phyloP scores from a whole-genome alignment of 2,329 filamentous ascomycete genomes.

The Coniochaeta prunicola region DNA sequence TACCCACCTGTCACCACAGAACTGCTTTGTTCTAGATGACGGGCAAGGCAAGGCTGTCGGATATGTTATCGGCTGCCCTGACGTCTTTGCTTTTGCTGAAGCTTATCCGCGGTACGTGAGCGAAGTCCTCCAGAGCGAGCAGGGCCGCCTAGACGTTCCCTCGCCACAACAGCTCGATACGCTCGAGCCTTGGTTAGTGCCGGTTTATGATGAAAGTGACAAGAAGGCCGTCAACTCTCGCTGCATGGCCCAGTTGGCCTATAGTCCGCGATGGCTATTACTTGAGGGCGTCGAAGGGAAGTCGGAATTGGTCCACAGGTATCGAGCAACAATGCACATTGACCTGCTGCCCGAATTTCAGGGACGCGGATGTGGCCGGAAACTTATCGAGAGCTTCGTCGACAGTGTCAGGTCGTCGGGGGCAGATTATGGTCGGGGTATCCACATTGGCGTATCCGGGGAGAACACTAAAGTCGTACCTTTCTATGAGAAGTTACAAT shows the following conservation, averaged over 20 bases:
- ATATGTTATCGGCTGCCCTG: conserved; percentile 41
- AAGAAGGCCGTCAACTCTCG: conserved; percentile 17
- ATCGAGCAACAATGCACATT: conserved; percentile 41
- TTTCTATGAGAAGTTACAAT: conserved; percentile 41
- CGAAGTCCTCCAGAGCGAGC: conserved; percentile 21
- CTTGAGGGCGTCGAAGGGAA: conserved; percentile 24
- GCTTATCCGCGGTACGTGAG: conserved; percentile 30
- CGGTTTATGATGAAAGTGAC: conserved; percentile 7
- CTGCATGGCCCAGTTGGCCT: conserved; percentile 33
- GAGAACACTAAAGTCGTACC: conserved; percentile 40
- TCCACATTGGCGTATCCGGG: conserved; percentile 34
- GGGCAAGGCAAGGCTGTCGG: conserved; percentile 35
- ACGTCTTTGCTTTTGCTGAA: conserved; percentile 30
- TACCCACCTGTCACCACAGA: conserved; percentile 34
- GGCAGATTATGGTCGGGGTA: conserved; percentile 25
- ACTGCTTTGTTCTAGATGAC: conserved; percentile 42
- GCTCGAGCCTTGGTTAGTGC: conserved; percentile 22
- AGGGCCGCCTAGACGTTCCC: conserved; percentile 14
- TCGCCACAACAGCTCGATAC: conserved; percentile 18
- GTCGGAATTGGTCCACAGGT: conserved; percentile 23
- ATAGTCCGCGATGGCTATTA: conserved; percentile 31
- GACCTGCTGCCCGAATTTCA: conserved; percentile 35
- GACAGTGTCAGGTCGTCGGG: conserved; percentile 22
- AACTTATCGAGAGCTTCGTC: conserved; percentile 33
- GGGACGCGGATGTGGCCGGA: conserved; percentile 35